Evolutionary conservation across 306 rosid species (phyloP).

Genomic region (Geum urbanum): DNA sequence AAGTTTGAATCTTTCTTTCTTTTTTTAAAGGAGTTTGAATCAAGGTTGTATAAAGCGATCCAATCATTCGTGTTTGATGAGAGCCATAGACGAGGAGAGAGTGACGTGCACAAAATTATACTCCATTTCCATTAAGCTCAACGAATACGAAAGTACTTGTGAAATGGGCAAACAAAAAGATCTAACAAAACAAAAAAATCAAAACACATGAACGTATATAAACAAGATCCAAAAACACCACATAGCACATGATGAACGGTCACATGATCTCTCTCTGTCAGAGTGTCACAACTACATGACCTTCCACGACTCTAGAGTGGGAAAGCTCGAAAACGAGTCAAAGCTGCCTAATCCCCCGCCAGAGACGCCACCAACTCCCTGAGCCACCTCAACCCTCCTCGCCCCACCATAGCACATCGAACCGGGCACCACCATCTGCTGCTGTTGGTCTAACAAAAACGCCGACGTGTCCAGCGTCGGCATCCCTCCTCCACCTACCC

Average conservation of each 20-base stretch:
- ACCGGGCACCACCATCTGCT: slow-evolving; percentile 26
- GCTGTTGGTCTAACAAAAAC: slow-evolving; percentile 46
- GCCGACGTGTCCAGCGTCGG: slow-evolving; percentile 97
- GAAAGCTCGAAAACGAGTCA: slow-evolving; percentile 62
- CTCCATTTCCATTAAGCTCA: slow-evolving; percentile 9
- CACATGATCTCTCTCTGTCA: slow-evolving; percentile 2
- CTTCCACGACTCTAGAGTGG: slow-evolving; percentile 93
- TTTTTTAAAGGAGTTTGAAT: no score
- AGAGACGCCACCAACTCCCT: slow-evolving; percentile 16
- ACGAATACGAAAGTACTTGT: background rate
- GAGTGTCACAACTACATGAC: slow-evolving; percentile 32
- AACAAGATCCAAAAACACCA: background rate
- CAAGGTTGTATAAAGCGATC: background rate
- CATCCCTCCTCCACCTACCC: slow-evolving; percentile 29
- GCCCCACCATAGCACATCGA: slow-evolving; percentile 15
- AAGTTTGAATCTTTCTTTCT: no score
- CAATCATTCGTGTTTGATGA: no score
- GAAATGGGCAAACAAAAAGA: background rate
- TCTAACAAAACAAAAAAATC: background rate
- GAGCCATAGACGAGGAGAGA: no score
- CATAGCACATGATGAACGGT: background rate
- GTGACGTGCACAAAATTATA: background rate
- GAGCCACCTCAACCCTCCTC: background rate
- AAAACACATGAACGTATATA: background rate
- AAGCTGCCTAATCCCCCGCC: slow-evolving; percentile 48